A percentile compares a stretch with the other conserved stretches of the same genome.
Evolutionary conservation across 345 rosid genomes (phyloP).

Genomic region (Eucalyptus lansdowneana): DNA sequence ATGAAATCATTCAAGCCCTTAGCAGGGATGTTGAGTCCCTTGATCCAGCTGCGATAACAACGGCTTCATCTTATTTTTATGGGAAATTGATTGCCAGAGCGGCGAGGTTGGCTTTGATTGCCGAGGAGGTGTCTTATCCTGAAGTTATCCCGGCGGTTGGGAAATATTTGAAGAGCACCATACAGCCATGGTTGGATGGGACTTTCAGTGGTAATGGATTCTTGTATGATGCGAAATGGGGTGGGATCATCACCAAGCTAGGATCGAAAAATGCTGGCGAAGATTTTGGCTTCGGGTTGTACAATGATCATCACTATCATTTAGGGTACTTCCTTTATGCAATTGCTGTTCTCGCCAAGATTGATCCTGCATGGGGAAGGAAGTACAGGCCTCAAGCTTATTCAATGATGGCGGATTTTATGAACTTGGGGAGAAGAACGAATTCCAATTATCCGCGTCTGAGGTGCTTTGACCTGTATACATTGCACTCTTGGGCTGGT

Average conservation of each 20-base stretch:
- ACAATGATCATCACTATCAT: slow-evolving; percentile 78
- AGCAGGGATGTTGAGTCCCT: slow-evolving; percentile 54
- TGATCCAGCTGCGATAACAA: slow-evolving; percentile 26
- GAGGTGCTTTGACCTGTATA: slow-evolving; percentile 84
- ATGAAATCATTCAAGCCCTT: slow-evolving; percentile 58
- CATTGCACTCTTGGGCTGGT: slow-evolving; percentile 95
- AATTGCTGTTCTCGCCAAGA: slow-evolving; percentile 77
- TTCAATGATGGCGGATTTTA: slow-evolving; percentile 67
- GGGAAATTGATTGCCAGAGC: slow-evolving; percentile 83
- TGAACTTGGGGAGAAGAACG: slow-evolving; percentile 48
- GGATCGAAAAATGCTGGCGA: slow-evolving; percentile 56
- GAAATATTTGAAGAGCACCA: slow-evolving; percentile 58
- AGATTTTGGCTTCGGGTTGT: slow-evolving; percentile 81
- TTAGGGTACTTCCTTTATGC: slow-evolving; percentile 84
- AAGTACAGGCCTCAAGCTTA: slow-evolving; percentile 75
- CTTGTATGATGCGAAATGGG: slow-evolving; percentile 72
- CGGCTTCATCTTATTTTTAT: slow-evolving; percentile 62
- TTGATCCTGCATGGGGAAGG: slow-evolving; percentile 82
- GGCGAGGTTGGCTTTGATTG: slow-evolving; percentile 81
- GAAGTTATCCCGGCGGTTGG: slow-evolving; percentile 58
- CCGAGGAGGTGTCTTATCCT: slow-evolving; percentile 57
- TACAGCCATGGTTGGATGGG: slow-evolving; percentile 87
- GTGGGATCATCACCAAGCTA: slow-evolving; percentile 71
- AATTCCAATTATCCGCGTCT: slow-evolving; percentile 53
- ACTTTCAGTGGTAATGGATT: slow-evolving; percentile 68